A percentile compares a stretch with the other conserved stretches of the same genome.
Conservation (phyloP, 1,139 yeast species). For the Citeromyces hawaiiensis region DNA sequence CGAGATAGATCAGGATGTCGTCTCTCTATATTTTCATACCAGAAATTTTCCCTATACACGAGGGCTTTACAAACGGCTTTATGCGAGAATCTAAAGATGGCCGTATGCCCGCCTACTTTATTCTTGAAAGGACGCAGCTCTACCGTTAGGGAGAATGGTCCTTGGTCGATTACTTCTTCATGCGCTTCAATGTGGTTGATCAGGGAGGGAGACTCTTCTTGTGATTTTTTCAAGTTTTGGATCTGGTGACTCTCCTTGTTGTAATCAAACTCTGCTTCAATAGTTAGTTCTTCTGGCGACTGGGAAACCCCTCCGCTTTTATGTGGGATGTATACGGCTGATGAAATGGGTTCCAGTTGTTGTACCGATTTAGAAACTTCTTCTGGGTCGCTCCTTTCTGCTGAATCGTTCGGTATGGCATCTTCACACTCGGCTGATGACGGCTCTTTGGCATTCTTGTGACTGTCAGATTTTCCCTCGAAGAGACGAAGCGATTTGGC, state of each 20-base stretch:
- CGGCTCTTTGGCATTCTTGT: background rate
- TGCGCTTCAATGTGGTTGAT: slow-evolving; percentile 3
- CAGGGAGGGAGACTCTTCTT: slow-evolving; percentile 3
- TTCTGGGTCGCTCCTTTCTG: background rate
- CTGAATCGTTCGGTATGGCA: background rate
- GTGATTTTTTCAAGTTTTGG: slow-evolving; percentile 4
- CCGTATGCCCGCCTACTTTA: slow-evolving; percentile 97
- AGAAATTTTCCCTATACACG: slow-evolving; percentile 76
- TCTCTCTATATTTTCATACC: slow-evolving; percentile 82
- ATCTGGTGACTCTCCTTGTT: slow-evolving; percentile 6
- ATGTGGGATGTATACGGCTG: slow-evolving; percentile 61
- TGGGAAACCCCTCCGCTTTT: slow-evolving; percentile 11
- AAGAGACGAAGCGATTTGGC: slow-evolving; percentile 23
- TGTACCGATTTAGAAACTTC: slow-evolving; percentile 4
- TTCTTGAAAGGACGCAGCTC: slow-evolving; percentile 81
- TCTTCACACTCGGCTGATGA: background rate
- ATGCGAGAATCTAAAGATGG: slow-evolving; percentile 82
- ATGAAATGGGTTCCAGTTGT: slow-evolving; percentile 37
- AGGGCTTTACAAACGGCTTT: slow-evolving; percentile 94
- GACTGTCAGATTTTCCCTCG: slow-evolving; percentile 3
- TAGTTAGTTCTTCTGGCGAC: slow-evolving; percentile 17
- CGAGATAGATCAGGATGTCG: slow-evolving; percentile 62
- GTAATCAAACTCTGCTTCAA: slow-evolving; percentile 18
- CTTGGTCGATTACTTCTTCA: slow-evolving; percentile 8
- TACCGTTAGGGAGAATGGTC: slow-evolving; percentile 55